Percentiles rank a stretch among this genome's conserved stretches.
Evolutionary conservation across 2,329 filamentous ascomycete species (phyloP).

Genomic region (Ophiobolus disseminans): DNA sequence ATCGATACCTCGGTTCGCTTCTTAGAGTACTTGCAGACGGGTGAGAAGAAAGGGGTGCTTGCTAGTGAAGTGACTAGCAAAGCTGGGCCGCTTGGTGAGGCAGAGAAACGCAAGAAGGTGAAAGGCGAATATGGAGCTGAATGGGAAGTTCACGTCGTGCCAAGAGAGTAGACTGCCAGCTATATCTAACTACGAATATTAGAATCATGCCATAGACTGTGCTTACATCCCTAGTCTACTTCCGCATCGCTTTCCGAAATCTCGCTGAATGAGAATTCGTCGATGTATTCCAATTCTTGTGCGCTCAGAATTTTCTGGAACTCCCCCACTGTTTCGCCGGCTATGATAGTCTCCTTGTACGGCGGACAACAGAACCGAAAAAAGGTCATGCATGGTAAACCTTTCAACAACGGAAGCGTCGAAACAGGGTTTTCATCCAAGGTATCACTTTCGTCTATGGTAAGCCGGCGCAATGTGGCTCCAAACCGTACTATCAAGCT

Average conservation of each 20-base stretch:
- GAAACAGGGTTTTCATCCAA: too few species aligned
- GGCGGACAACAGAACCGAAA: not conserved
- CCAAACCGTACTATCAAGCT: too few species aligned
- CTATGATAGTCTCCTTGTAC: not conserved
- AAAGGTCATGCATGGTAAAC: not conserved
- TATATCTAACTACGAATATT: not conserved
- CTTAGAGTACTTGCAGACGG: conserved; percentile 55
- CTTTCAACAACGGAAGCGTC: not conserved
- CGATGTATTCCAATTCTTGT: not conserved
- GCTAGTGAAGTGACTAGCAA: conserved; percentile 56
- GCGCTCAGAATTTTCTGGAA: not conserved
- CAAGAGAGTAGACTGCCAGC: conserved; percentile 15
- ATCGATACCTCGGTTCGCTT: conserved; percentile 67
- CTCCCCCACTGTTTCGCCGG: not conserved
- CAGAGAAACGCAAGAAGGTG: conserved; percentile 30
- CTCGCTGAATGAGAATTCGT: not conserved
- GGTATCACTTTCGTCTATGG: too few species aligned
- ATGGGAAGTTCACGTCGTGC: conserved; percentile 55
- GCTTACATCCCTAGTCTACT: not conserved
- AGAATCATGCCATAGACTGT: not conserved
- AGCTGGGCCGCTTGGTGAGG: conserved; percentile 41
- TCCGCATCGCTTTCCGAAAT: not conserved
- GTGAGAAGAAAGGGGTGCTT: conserved; percentile 57
- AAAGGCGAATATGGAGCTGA: conserved; percentile 41
- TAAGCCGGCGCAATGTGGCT: too few species aligned